Conservation (phyloP, 2,329 filamentous ascomycete genomes). For the Exophiala aquamarina region DNA sequence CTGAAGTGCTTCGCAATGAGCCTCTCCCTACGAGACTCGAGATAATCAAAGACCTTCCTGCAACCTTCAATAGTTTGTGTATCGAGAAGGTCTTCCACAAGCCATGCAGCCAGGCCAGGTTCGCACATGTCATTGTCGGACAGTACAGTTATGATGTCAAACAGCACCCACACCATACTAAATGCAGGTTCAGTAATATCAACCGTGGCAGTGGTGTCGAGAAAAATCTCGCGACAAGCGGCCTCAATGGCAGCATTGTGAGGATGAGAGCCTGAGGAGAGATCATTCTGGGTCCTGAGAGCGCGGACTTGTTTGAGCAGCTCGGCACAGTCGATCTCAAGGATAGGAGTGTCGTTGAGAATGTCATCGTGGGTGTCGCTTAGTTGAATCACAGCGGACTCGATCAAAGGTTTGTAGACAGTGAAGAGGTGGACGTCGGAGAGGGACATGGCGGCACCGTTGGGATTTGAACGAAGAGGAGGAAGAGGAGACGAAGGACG, state of each 20-base stretch:
- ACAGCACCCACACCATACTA: constrained; percentile 84
- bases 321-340: constrained; percentile 22
- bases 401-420: constrained; percentile 22
- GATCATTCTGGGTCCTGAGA: constrained; percentile 11
- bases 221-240: constrained; percentile 78
- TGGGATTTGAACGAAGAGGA: not conserved
- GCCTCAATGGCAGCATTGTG: constrained; percentile 74
- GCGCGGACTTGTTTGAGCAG: constrained; percentile 20
- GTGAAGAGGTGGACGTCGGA: constrained; percentile 21
- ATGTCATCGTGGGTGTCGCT: constrained; percentile 13
- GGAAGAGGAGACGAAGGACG: no score
- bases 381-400: constrained; percentile 12
- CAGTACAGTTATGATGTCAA: constrained; percentile 86
- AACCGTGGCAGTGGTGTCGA: constrained; percentile 70
- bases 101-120: constrained; percentile 78
- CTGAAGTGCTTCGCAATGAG: constrained; percentile 78
- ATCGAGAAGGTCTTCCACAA: constrained; percentile 92
- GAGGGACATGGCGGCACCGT: constrained; percentile 18
- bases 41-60: constrained; percentile 86
- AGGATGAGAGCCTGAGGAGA: constrained; percentile 55
- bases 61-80: constrained; percentile 94
- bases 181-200: constrained; percentile 77
- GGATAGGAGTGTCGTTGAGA: constrained; percentile 13
- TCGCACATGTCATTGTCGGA: constrained; percentile 75
- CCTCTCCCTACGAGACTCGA: constrained; percentile 87